A percentile compares a stretch with the other conserved stretches of the same genome.
Conservation (phyloP, 2,329 filamentous ascomycete species). For the Pochonia chlamydosporia region DNA sequence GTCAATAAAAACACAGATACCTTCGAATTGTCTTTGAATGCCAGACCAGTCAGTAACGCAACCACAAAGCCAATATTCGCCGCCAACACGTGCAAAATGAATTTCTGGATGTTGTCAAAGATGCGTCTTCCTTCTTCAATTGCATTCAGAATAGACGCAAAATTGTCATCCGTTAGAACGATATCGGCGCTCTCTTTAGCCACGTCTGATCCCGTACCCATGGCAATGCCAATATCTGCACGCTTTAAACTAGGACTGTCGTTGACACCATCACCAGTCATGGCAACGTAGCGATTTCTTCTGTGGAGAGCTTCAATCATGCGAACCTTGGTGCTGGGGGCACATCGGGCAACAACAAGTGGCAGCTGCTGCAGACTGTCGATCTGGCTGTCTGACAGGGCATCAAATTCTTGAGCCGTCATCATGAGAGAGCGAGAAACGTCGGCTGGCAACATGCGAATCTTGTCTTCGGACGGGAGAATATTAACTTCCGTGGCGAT, state of each 20-base stretch:
- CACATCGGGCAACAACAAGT: conserved; percentile 63
- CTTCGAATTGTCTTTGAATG: conserved; percentile 58
- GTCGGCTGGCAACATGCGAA: not conserved
- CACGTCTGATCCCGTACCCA: conserved; percentile 66
- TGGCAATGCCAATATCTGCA: conserved; percentile 66
- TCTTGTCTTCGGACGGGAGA: conserved; percentile 31
- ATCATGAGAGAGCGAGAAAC: conserved; percentile 28
- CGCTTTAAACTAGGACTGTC: conserved; percentile 62
- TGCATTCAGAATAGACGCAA: conserved; percentile 63
- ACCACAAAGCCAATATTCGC: conserved; percentile 64
- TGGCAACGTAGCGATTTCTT: conserved; percentile 58
- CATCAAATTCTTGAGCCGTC: conserved; percentile 63
- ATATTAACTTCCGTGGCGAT: conserved; percentile 62
- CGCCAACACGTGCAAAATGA: conserved; percentile 34
- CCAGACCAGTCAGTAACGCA: conserved; percentile 60
- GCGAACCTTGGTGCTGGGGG: conserved; percentile 65
- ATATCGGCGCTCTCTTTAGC: conserved; percentile 64
- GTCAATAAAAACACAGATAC: conserved; percentile 65
- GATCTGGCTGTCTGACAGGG: conserved; percentile 56
- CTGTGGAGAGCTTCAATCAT: conserved; percentile 71
- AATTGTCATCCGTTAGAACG: conserved; percentile 68
- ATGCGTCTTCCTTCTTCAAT: conserved; percentile 67
- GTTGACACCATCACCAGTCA: conserved; percentile 70
- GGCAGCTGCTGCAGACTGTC: conserved; percentile 58
- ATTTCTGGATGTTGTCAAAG: conserved; percentile 71